Evolutionary conservation across 176 grass and related monocot species (phyloP).

Genomic region (Luzula sylvatica): DNA sequence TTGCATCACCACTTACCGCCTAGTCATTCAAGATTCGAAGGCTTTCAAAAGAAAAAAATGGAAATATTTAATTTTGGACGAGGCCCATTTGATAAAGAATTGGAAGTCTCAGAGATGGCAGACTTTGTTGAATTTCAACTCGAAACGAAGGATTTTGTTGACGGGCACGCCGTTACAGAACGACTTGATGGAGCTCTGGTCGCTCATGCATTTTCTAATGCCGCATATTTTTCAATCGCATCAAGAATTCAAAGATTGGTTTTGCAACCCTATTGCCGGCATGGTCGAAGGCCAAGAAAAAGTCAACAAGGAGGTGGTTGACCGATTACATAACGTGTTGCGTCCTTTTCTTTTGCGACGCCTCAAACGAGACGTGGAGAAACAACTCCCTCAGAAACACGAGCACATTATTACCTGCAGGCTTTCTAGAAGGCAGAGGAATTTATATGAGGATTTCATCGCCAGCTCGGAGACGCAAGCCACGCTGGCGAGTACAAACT

Average conservation of each 20-base stretch:
- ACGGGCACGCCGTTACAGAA: constrained; percentile 97
- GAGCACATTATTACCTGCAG: constrained; percentile 96
- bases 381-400: constrained; percentile 86
- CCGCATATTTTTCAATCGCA: constrained; percentile 99
- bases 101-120: constrained; percentile 99
- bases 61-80: constrained; percentile 99
- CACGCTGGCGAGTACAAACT: constrained; percentile 77
- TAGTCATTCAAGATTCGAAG: constrained; percentile 98
- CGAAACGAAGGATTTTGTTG: constrained; percentile 85
- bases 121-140: constrained; percentile 93
- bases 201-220: constrained; percentile 99
- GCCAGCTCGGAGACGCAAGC: constrained; percentile 87
- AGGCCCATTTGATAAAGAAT: constrained; percentile 99
- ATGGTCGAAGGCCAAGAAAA: constrained; percentile 99
- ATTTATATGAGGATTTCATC: constrained; percentile 98
- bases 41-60: constrained; percentile 94
- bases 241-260: constrained; percentile 99
- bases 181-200: constrained; percentile 99
- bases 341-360: constrained; percentile 94
- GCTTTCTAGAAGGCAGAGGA: constrained; percentile 90
- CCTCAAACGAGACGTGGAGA: constrained; percentile 92
- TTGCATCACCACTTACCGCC: constrained; percentile 96
- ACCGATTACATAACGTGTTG: constrained; percentile 94
- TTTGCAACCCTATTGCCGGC: constrained; percentile 94
- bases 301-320: constrained; percentile 94